Evolutionary conservation across 2,329 filamentous ascomycete genomes (phyloP).

Genomic region (Aspergillus caelatus): DNA sequence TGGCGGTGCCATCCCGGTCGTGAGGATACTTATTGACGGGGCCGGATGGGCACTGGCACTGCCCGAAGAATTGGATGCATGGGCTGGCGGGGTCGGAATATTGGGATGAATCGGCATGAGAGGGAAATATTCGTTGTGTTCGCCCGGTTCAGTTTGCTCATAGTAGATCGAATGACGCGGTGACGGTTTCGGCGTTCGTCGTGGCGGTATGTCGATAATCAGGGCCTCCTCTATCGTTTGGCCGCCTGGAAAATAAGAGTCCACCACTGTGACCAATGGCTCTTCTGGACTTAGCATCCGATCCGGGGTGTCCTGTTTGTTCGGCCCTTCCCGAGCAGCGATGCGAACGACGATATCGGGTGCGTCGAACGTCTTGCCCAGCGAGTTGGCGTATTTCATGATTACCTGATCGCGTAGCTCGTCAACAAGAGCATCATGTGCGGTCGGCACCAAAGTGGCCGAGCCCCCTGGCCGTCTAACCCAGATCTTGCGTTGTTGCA

Average conservation of each 20-base stretch:
- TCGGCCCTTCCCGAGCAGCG: slow-evolving; percentile 63
- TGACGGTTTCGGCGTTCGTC: slow-evolving; percentile 78
- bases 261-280: slow-evolving; percentile 73
- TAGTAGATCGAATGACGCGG: slow-evolving; percentile 60
- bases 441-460: slow-evolving; percentile 81
- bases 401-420: slow-evolving; percentile 92
- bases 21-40: slow-evolving; percentile 78
- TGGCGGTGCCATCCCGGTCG: slow-evolving; percentile 75
- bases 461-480: slow-evolving; percentile 85
- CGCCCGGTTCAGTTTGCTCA: slow-evolving; percentile 63
- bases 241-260: slow-evolving; percentile 81
- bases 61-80: slow-evolving; percentile 46
- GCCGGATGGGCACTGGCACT: slow-evolving; percentile 45
- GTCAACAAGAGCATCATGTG: slow-evolving; percentile 89
- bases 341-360: slow-evolving; percentile 86
- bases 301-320: slow-evolving; percentile 56
- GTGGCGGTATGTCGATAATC: slow-evolving; percentile 80
- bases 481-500: slow-evolving; percentile 76
- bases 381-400: slow-evolving; percentile 89
- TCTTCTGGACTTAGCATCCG: slow-evolving; percentile 84
- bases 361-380: slow-evolving; percentile 85
- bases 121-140: slow-evolving; percentile 82
- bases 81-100: slow-evolving; percentile 44
- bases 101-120: slow-evolving; percentile 59
- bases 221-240: slow-evolving; percentile 88